A percentile compares a stretch with the other conserved stretches of the same genome.
phyloP scores from a whole-genome alignment of 1,284 basidiomycete genomes.

The Boletus smithii region DNA sequence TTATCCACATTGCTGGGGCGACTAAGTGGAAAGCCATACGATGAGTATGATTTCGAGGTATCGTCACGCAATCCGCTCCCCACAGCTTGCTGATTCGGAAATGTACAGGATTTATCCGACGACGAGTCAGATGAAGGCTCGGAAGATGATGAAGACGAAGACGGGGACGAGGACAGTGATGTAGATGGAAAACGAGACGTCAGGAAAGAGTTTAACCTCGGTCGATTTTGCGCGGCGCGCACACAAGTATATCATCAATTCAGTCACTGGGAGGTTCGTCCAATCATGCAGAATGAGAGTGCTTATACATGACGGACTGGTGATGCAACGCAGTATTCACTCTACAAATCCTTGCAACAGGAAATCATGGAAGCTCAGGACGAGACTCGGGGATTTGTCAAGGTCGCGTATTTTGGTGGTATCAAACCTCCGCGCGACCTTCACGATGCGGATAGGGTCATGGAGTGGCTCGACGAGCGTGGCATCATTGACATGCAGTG shows the following conservation, averaged over 20 bases:
- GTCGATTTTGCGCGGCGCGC: constrained; percentile 72
- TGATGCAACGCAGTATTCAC: constrained; percentile 44
- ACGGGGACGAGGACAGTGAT: constrained; percentile 22
- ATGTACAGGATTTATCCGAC: constrained; percentile 18
- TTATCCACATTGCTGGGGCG: constrained; percentile 58
- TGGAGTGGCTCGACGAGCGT: constrained; percentile 77
- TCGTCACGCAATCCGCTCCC: not conserved
- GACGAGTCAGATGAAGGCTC: constrained; percentile 15
- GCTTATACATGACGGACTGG: constrained; percentile 3
- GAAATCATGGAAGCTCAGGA: constrained; percentile 51
- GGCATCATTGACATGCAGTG: constrained; percentile 66
- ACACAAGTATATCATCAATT: constrained; percentile 71
- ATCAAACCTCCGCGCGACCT: constrained; percentile 59
- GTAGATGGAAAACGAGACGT: constrained; percentile 35
- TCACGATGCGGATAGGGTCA: constrained; percentile 68
- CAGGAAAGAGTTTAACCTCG: constrained; percentile 47
- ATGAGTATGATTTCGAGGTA: constrained; percentile 57
- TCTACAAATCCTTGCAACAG: constrained; percentile 52
- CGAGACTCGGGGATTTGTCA: constrained; percentile 46
- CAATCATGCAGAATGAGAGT: not conserved
- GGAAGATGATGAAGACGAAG: constrained; percentile 19
- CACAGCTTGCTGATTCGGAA: constrained; percentile 6
- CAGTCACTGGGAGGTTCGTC: constrained; percentile 80
- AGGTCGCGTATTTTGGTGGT: constrained; percentile 52
- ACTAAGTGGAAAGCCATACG: constrained; percentile 58